Base-by-base conservation (phyloP, 257 asterid species). In the Linderniella brevidens region DNA sequence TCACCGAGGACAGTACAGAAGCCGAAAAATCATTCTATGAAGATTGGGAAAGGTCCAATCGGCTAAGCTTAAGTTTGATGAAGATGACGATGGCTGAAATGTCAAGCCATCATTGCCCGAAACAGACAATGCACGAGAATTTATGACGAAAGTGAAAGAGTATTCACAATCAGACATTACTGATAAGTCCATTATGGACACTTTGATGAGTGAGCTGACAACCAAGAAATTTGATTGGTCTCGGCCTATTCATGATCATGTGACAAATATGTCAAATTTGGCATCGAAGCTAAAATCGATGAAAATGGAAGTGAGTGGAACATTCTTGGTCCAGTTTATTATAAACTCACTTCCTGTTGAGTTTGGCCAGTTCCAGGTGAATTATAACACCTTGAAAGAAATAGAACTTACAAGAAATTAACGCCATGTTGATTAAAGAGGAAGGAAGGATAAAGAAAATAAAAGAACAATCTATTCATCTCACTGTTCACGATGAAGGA, bases 361-460 rank as follows among this genome's bases (percentile, higher is more conserved):
- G 47, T 42, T 42, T 42, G 17, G 47, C 8, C 47, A 8, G 17
- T 42, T 42, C 47, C 47, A 42, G 47, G 14, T 8, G 47, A 42
- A 42, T 8, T 42, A 42, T 42, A 42, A 42, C 47, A 42, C 47
- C 47, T 1, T 42, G 7, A 42, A 42, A 42, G 47, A 42, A 42
- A 42, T 42, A 8, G 17, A 42, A 42, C 3, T 14, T 42, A 13
- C 17, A 42, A 14, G 47, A 42, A 42, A 42, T 42, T 42, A 42
- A 9, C 4, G 17, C 47, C 15, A 42, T 14, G 47, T 42, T 42
- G 8, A 13, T 42, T 42, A 14, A 5, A 14, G 47, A 42, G 17
- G 47, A 42, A n/a, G 17, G 47, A 42, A 42, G 47, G 17, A 8
- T 42, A 42, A 42, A 42, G 47, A 42, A 42, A 42, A 13, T 42